Conservation (phyloP, 177 flowering plant species). For the Vitis hybrid region DNA sequence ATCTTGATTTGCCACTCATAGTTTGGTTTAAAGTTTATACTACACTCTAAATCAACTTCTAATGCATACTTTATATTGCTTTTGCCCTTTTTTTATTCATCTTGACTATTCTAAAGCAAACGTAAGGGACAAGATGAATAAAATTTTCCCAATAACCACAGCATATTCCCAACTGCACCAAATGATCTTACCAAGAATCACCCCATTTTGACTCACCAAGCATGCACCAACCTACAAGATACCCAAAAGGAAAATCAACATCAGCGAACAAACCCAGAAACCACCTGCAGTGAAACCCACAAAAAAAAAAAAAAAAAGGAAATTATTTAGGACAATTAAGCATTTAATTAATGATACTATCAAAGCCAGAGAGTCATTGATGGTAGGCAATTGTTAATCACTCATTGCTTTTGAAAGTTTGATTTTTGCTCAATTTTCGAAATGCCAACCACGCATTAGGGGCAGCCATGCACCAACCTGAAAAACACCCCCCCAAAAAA, state of each 20-base stretch:
- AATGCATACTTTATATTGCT: neutral
- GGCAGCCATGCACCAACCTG: no score
- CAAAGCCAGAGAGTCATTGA: no score
- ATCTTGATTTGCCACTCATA: neutral
- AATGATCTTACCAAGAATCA: slow-evolving; percentile 75
- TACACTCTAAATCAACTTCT: neutral
- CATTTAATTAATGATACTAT: neutral
- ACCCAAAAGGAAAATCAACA: neutral
- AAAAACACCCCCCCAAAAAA: no score
- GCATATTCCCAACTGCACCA: neutral
- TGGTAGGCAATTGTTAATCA: no score
- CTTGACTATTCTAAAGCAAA: neutral
- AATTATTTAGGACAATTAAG: neutral
- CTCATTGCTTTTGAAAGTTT: no score
- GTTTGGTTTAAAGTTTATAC: neutral
- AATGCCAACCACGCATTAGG: no score
- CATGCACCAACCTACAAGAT: slow-evolving; percentile 85
- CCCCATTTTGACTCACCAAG: slow-evolving; percentile 75
- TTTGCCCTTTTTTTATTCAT: neutral
- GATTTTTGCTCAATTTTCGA: no score
- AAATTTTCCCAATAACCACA: neutral
- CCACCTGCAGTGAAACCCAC: neutral
- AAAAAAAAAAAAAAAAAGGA: neutral
- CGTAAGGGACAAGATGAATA: no score
- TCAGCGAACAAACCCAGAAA: no score